These are phyloP conservation scores for Vararia minispora DNA, from an alignment of 768 basidiomycete species.

Conservation along the genomic window DNA sequence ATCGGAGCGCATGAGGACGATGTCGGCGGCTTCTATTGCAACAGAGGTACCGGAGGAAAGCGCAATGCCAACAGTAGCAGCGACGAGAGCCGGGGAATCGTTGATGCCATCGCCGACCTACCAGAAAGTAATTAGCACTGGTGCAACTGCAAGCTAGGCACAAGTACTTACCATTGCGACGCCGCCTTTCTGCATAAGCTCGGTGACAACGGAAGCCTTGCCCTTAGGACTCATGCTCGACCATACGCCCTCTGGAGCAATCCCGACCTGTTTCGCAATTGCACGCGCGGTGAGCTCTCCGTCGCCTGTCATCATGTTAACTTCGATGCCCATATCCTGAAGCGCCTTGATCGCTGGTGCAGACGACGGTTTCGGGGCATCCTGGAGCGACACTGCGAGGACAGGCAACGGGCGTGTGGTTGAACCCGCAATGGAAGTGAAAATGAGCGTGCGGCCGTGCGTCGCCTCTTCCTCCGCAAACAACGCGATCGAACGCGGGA, in stretches of 20 bases:
- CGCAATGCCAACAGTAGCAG: conserved; percentile 93
- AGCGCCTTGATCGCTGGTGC: conserved; percentile 72
- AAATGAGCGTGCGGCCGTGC: conserved; percentile 78
- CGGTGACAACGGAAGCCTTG: conserved; percentile 77
- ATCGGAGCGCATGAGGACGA: conserved; percentile 96
- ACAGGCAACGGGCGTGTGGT: conserved; percentile 44
- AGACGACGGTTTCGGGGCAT: conserved; percentile 80
- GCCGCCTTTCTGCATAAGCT: conserved; percentile 61
- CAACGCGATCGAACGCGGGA: conserved; percentile 46
- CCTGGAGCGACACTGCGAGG: conserved; percentile 76
- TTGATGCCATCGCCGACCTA: conserved; percentile 99
- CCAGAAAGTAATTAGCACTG: neutral
- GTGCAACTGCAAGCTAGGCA: neutral
- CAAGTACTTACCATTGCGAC: conserved; percentile 77
- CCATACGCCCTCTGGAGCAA: conserved; percentile 73
- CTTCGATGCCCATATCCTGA: conserved; percentile 82
- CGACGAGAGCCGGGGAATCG: conserved; percentile 94
- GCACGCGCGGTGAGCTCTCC: conserved; percentile 76
- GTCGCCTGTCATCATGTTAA: conserved; percentile 93
- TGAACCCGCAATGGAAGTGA: conserved; percentile 52
- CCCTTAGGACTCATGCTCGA: conserved; percentile 93
- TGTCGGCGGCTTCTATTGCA: conserved; percentile 95
- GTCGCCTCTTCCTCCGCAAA: conserved; percentile 67
- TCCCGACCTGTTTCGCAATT: conserved; percentile 85
- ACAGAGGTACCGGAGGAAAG: conserved; percentile 94